Evolutionary conservation across 106 monocot genomes (phyloP).

Genomic region (Phalaenopsis aphrodite): DNA sequence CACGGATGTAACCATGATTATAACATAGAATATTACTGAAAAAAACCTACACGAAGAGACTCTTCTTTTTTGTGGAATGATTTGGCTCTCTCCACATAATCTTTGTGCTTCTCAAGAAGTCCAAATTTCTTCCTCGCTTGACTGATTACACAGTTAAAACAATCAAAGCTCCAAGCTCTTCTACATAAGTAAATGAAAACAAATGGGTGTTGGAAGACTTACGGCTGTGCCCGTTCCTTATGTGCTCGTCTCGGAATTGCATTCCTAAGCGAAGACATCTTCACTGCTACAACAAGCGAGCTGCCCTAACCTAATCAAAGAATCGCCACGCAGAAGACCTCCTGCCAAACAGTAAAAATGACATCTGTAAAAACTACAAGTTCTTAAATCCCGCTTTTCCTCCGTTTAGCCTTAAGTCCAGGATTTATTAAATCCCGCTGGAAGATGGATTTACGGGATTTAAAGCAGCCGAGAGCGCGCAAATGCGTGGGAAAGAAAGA

Average conservation of each 20-base stretch:
- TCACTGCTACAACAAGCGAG: background rate
- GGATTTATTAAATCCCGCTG: too few relatives aligned
- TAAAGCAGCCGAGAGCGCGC: too few relatives aligned
- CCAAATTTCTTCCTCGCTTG: slow-evolving; percentile 76
- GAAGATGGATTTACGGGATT: too few relatives aligned
- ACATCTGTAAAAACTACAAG: too few relatives aligned
- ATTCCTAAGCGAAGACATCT: slow-evolving; percentile 86
- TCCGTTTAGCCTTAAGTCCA: too few relatives aligned
- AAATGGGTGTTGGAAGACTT: slow-evolving; percentile 13
- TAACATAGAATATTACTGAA: background rate
- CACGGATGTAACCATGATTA: background rate
- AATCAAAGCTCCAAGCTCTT: background rate
- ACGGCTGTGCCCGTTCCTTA: slow-evolving; percentile 96
- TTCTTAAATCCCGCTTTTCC: too few relatives aligned
- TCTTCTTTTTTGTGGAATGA: slow-evolving; percentile 80
- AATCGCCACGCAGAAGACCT: background rate
- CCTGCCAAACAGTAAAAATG: background rate
- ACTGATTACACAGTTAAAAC: slow-evolving; percentile 23
- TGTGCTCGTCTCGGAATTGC: slow-evolving; percentile 74
- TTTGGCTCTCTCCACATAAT: slow-evolving; percentile 73
- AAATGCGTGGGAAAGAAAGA: too few relatives aligned
- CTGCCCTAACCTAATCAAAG: background rate
- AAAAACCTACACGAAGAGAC: slow-evolving; percentile 34
- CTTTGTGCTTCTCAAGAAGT: slow-evolving; percentile 96
- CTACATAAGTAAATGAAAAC: background rate